These are phyloP conservation scores for Phytophthora cryptogea DNA, from an alignment of 352 stramenopile species.

Conservation along the genomic window DNA sequence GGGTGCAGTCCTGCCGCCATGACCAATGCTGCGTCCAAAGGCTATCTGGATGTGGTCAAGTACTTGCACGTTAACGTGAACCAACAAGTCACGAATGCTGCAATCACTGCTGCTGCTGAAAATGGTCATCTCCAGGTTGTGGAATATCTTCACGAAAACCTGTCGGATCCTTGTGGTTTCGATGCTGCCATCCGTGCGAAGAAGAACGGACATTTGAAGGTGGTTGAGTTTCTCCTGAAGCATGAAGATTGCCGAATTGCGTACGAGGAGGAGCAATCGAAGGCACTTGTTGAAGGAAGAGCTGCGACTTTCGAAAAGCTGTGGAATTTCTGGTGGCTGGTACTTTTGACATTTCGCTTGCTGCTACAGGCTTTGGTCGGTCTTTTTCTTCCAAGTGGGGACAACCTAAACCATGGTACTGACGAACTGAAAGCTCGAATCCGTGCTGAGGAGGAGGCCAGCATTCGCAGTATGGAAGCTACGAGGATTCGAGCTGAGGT, in stretches of 20 bases:
- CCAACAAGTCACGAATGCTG: conserved; percentile 13
- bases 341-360: conserved; percentile 6
- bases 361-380: background rate
- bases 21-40: conserved; percentile 20
- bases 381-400: background rate
- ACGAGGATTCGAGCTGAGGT: conserved; percentile 15
- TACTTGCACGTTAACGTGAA: conserved; percentile 20
- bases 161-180: background rate
- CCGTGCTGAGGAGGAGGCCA: conserved; percentile 16
- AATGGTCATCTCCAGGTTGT: conserved; percentile 20
- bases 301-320: background rate
- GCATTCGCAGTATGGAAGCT: conserved; percentile 9
- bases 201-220: conserved; percentile 3
- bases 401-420: background rate
- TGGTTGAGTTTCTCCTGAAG: conserved; percentile 6
- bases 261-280: conserved; percentile 5
- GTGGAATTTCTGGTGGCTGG: background rate
- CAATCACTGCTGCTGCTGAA: conserved; percentile 15
- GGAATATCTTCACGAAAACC: conserved; percentile 18
- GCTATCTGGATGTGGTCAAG: conserved; percentile 25
- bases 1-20: conserved; percentile 23
- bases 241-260: conserved; percentile 16
- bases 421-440: conserved; percentile 10
- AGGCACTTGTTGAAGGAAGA: background rate
- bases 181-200: conserved; percentile 9